Evolutionary conservation across 2,329 filamentous ascomycete genomes (phyloP).

Genomic region (Cercospora citrullina): DNA sequence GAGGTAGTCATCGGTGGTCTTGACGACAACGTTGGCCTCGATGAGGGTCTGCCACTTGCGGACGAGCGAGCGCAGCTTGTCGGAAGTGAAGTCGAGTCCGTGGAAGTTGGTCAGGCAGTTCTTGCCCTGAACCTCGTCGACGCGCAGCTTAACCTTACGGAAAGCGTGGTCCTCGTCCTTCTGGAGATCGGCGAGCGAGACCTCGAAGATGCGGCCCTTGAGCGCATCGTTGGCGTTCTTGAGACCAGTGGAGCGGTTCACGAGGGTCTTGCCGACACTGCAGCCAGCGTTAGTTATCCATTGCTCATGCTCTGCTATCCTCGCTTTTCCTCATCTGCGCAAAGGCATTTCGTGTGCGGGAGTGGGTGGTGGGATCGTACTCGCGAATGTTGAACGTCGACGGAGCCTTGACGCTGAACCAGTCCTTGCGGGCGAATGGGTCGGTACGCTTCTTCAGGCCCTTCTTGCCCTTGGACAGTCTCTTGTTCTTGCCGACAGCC

Average conservation of each 20-base stretch:
- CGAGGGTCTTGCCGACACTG: slow-evolving; percentile 99
- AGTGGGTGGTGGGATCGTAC: slow-evolving; percentile 60
- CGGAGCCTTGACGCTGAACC: slow-evolving; percentile 98
- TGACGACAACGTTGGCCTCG: slow-evolving; percentile 99
- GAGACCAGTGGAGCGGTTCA: slow-evolving; percentile 98
- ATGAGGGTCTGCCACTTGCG: slow-evolving; percentile 99
- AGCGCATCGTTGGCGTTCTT: slow-evolving; percentile 99
- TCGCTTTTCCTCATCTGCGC: slow-evolving; percentile 11
- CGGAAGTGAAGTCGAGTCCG: slow-evolving; percentile 99
- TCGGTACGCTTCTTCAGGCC: slow-evolving; percentile 99
- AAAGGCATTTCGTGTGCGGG: slow-evolving; percentile 16
- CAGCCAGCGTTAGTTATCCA: slow-evolving; percentile 40
- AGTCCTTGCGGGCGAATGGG: slow-evolving; percentile 97
- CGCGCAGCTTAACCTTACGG: slow-evolving; percentile 98
- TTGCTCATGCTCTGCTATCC: slow-evolving; percentile 8
- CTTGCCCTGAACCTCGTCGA: slow-evolving; percentile 99
- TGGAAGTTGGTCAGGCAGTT: slow-evolving; percentile 99
- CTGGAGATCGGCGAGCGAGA: slow-evolving; percentile 97
- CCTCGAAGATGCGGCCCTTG: slow-evolving; percentile 98
- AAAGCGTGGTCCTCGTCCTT: slow-evolving; percentile 99
- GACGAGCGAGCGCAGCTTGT: slow-evolving; percentile 98
- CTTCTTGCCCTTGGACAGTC: slow-evolving; percentile 99
- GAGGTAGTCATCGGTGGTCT: slow-evolving; percentile 99
- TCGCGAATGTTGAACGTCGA: slow-evolving; percentile 95
- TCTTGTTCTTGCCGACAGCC: slow-evolving; percentile 98